A percentile compares a stretch with the other conserved stretches of the same genome.
phyloP scores from a whole-genome alignment of 169 alveolate genomes.

The Theileria sp. region DNA sequence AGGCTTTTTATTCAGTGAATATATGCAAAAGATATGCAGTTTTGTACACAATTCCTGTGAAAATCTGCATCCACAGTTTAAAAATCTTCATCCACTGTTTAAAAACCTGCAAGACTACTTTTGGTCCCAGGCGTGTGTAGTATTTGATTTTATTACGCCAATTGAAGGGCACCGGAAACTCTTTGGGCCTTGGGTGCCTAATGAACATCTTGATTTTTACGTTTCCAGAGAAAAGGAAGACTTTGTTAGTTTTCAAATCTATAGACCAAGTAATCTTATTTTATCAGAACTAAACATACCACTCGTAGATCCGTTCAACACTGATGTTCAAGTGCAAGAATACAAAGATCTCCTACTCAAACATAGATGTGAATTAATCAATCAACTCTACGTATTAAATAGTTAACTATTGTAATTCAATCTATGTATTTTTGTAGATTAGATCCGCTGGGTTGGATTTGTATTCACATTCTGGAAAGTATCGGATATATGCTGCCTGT shows the following conservation, averaged over 20 bases:
- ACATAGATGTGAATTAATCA: slow-evolving; percentile 30
- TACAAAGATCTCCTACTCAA: slow-evolving; percentile 7
- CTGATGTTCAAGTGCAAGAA: background rate
- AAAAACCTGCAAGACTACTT: background rate
- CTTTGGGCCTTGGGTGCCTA: background rate
- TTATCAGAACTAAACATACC: slow-evolving; percentile 47
- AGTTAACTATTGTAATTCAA: background rate
- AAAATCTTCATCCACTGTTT: background rate
- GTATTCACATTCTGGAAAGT: slow-evolving; percentile 1
- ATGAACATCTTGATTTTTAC: background rate
- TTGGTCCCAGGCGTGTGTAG: slow-evolving; percentile 26
- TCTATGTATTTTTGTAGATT: background rate
- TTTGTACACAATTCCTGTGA: slow-evolving; percentile 60
- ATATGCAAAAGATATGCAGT: slow-evolving; percentile 33
- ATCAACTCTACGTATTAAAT: background rate
- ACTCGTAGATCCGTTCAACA: slow-evolving; percentile 9
- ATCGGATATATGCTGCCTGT: slow-evolving; percentile 31
- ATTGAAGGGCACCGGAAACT: slow-evolving; percentile 8
- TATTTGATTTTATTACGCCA: slow-evolving; percentile 55
- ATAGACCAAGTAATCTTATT: background rate
- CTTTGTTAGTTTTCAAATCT: background rate
- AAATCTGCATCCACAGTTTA: slow-evolving; percentile 51
- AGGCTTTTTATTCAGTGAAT: slow-evolving; percentile 25
- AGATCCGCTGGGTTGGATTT: background rate
- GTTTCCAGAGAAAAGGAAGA: background rate